Evolutionary conservation across 148 eudicot genomes (phyloP), one percentile per base, ranked within the genome.

Genomic region (Vaccinium corymbosum): DNA sequence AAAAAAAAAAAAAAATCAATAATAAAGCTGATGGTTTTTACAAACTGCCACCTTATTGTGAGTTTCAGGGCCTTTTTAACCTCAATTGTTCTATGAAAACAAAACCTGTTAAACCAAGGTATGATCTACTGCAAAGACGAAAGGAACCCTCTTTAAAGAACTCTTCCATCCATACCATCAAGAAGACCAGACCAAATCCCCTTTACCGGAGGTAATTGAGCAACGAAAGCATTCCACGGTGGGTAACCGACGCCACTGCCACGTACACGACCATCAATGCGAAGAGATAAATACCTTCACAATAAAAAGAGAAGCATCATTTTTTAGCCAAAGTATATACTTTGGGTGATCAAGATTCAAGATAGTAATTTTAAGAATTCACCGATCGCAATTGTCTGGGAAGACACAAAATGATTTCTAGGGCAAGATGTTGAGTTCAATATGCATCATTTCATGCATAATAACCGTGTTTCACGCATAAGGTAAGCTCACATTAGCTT

Each of bases 161-260:
- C 99, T 89, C 95, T 92, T 85, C 99, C 99, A 85, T 96, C 99
- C 88, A 96, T 84, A 81, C 99, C 99, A 89, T 96, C 99, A 14
- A 96, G 89, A 75, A 96, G 91, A 73, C 99, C 99, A 25, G 95
- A 86, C 99, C 99, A 96, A 9, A 96, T 90, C 15, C 99, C 99
- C 89, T 94, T 94, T 16, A 89, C 93, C 6, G 92, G 97, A 25
- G 99, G 99, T 72, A 96, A 88, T 84, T 96, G 99, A 49, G 92
- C 95, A 38, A 94, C 94, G 80, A 96, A 94, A 79, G 99, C 99
- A 90, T 94, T 96, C 99, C 99, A 96, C 20, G 99, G 95, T 80
- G 99, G 99, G 85, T 92, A 94, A 51, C 99, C 98, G 83, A 96
- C 94, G 73, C 98, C 99, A 87, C 99, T 94, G 70, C 98, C 99